A percentile compares a stretch with the other conserved stretches of the same genome.
Conservation (phyloP, 805 yeast genomes). For the Pichia ethanolica region DNA sequence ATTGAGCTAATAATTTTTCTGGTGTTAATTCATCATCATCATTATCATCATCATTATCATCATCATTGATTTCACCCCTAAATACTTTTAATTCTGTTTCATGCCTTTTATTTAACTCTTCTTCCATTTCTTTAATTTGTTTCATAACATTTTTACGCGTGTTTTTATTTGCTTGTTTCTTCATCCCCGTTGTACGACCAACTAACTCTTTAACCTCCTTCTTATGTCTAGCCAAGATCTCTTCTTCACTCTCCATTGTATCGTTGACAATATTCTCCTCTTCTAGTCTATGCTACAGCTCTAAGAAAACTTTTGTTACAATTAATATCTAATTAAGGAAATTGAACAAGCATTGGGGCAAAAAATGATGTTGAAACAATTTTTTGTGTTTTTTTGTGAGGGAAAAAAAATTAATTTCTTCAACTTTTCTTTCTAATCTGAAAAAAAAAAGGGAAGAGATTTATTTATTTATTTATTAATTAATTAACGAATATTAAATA, state of each 20-base stretch:
- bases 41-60: constrained; percentile 19
- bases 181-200: constrained; percentile 64
- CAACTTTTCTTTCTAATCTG: too few relatives aligned
- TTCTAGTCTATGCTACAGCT: background rate
- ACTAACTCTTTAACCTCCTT: constrained; percentile 62
- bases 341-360: too few relatives aligned
- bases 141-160: constrained; percentile 59
- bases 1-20: constrained; percentile 55
- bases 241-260: constrained; percentile 36
- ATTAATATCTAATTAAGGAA: too few relatives aligned
- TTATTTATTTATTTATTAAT: too few relatives aligned
- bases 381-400: too few relatives aligned
- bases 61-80: constrained; percentile 12
- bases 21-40: constrained; percentile 53
- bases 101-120: constrained; percentile 47
- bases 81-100: constrained; percentile 38
- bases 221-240: constrained; percentile 51
- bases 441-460: too few relatives aligned
- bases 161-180: constrained; percentile 77
- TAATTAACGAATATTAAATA: too few relatives aligned
- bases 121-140: constrained; percentile 55
- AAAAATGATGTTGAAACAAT: too few relatives aligned
- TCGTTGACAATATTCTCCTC: background rate
- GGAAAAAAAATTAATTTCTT: too few relatives aligned
- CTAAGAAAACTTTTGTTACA: too few relatives aligned